Evolutionary conservation across 1,284 basidiomycete species (phyloP), one percentile per base, ranked within the genome.

Genomic region (Anthracocystis walkeri): DNA sequence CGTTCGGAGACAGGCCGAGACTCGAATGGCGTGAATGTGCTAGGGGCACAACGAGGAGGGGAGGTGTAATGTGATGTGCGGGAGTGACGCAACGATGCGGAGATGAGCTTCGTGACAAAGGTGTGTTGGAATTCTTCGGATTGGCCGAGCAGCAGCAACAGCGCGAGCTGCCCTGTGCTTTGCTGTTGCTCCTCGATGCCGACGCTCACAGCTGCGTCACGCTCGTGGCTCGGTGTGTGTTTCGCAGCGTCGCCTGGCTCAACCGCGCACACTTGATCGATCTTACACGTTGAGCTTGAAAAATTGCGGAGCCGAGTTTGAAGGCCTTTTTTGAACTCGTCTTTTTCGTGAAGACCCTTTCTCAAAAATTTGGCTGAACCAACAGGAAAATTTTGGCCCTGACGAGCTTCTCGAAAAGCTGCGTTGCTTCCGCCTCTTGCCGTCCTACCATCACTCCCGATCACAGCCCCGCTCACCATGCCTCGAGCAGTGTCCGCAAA

Each of bases 401-500:
- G 53, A 52, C 16, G 25, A 48, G n/a, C n/a, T 12, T 40, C 20
- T 16, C 42, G 55, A 54, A 27, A 16, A 31, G 11, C n/a, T n/a
- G n/a, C n/a, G n/a, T n/a, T n/a, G 41, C 23, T 23, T 11, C 14
- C 7, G 23, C 14, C 45, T 46, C 56, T 51, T 23, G 8, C 27
- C 46, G 18, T 49, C 21, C 18, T 18, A 53, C 61, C 65, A 60
- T 54, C 65, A 64, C 31, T 10, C 27, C 10, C 38, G 8, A 58
- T 38, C 50, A 46, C 18, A 51, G 51, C 42, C 18, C 18, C 27
- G 16, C n/a, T n/a, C 61, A 74, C 18, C 46, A 97, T 98, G 96
- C 95, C 95, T 78, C 91, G 93, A 84, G 96, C 94, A 66, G 95
- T 93, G 0, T 91, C 92, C 11, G 90, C 92, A 79, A 91, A 91